Evolutionary conservation across 164 flowering plant species (phyloP).

Genomic region (Sedum album): DNA sequence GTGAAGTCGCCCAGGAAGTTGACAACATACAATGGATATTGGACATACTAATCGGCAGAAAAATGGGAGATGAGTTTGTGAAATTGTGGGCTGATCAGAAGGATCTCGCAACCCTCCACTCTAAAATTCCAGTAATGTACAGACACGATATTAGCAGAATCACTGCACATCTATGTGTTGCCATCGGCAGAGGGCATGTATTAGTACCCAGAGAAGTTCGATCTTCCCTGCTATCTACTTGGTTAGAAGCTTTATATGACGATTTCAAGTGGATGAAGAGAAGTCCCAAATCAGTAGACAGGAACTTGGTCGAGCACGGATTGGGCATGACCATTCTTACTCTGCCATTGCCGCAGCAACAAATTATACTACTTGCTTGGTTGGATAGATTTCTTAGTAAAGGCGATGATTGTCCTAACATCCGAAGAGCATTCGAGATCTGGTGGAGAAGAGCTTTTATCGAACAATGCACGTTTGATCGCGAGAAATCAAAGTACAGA

Average conservation of each 20-base stretch:
- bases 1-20: slow-evolving; percentile 77
- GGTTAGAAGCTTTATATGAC: slow-evolving; percentile 84
- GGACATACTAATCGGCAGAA: slow-evolving; percentile 56
- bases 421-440: slow-evolving; percentile 77
- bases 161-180: slow-evolving; percentile 78
- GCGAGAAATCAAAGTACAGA: slow-evolving; percentile 44
- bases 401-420: slow-evolving; percentile 88
- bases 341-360: slow-evolving; percentile 68
- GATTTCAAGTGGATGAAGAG: slow-evolving; percentile 96
- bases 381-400: slow-evolving; percentile 64
- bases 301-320: slow-evolving; percentile 79
- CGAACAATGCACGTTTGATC: slow-evolving; percentile 33
- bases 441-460: slow-evolving; percentile 97
- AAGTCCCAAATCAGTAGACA: slow-evolving; percentile 53
- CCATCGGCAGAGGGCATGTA: slow-evolving; percentile 68
- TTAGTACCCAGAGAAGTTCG: slow-evolving; percentile 60
- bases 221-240: slow-evolving; percentile 52
- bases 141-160: slow-evolving; percentile 74
- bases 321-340: slow-evolving; percentile 79
- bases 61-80: slow-evolving; percentile 77
- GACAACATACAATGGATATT: slow-evolving; percentile 85
- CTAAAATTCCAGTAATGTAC: slow-evolving; percentile 68
- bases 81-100: slow-evolving; percentile 83
- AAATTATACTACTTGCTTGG: slow-evolving; percentile 61
- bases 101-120: slow-evolving; percentile 75